Percentiles rank a stretch among this genome's conserved stretches.
These are phyloP conservation scores for Plasmopara halstedii DNA, from an alignment of 352 stramenopile species.

Conservation along the genomic window DNA sequence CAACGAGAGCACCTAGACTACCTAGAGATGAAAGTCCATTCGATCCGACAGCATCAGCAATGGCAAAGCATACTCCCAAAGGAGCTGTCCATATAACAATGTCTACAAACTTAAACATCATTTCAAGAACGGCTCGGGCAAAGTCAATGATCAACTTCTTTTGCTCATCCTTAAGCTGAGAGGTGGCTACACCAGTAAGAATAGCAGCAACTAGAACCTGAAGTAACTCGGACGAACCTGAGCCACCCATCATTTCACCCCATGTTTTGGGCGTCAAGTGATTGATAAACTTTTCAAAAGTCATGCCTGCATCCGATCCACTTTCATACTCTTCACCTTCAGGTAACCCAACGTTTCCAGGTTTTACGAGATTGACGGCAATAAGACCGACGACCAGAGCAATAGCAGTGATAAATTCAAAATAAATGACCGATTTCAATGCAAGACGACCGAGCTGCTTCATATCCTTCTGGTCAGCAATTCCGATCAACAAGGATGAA, in stretches of 20 bases:
- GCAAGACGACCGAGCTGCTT: conserved; percentile 48
- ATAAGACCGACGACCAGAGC: conserved; percentile 41
- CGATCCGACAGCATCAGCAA: conserved; percentile 39
- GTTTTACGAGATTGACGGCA: conserved; percentile 47
- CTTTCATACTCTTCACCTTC: conserved; percentile 29
- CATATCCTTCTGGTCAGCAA: conserved; percentile 48
- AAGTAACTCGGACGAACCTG: conserved; percentile 44
- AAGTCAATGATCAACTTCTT: conserved; percentile 42
- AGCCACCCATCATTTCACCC: conserved; percentile 60
- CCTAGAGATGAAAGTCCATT: conserved; percentile 39
- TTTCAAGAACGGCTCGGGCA: conserved; percentile 37
- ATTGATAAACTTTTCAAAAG: conserved; percentile 45
- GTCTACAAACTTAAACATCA: conserved; percentile 66
- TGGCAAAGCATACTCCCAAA: conserved; percentile 47
- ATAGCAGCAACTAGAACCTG: conserved; percentile 46
- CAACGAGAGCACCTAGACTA: conserved; percentile 32
- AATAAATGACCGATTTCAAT: conserved; percentile 61
- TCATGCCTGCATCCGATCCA: conserved; percentile 18
- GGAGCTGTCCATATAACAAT: conserved; percentile 60
- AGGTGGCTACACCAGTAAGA: conserved; percentile 33
- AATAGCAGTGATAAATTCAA: conserved; percentile 44
- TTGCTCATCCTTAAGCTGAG: conserved; percentile 22
- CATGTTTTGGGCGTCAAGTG: conserved; percentile 62
- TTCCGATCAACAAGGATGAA: conserved; percentile 46
- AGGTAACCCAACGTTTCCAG: conserved; percentile 30